Evolutionary conservation across 805 yeast genomes (phyloP), one percentile per base, ranked within the genome.

Genomic region (Lachancea sp.): DNA sequence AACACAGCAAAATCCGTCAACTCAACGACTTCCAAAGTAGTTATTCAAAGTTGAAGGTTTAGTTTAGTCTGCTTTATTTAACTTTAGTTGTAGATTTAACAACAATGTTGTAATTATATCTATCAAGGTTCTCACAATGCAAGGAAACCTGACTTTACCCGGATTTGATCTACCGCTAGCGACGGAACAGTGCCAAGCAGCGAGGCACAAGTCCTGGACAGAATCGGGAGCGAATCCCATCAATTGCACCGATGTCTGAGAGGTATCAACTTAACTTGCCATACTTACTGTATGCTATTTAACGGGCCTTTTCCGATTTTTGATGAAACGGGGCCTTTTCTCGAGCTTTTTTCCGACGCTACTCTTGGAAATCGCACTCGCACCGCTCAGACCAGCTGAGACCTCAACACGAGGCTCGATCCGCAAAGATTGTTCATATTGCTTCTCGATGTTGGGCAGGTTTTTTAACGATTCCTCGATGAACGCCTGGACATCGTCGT

Each of bases 361-460:
- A 5, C 32, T 19, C 27, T 38, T 39, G 12, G 47, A 39, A 12
- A 25, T 18, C 18, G 30, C n/a, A 33, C 35, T 25, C 12, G 48
- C 32, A 38, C 36, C 25, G 39, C 40, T 43, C 41, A 44, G 36
- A 19, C 51, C 50, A 16, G 44, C 37, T 13, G 65, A 47, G n/a
- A 56, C 60, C 18, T 57, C 60, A 13, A 57, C 78, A 47, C 89
- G 69, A 10, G 96, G 95, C 63, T 90, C 98, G 50, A 85, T 67
- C 36, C 72, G 69, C 55, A 89, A 67, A 1, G 95, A 85, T 50
- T 80, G 68, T 52, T 81, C 82, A 60, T 90, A 90, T 62, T 86
- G 84, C 41, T 79, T 84, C 44, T 89, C 95, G 50, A 85, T 85
- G 30, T 84, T 79, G 3, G 95, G 91, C 0, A 67, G 59, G 35